Base-by-base conservation (phyloP, 2,329 filamentous ascomycete genomes). In the Arthrobotrys megalospora region DNA sequence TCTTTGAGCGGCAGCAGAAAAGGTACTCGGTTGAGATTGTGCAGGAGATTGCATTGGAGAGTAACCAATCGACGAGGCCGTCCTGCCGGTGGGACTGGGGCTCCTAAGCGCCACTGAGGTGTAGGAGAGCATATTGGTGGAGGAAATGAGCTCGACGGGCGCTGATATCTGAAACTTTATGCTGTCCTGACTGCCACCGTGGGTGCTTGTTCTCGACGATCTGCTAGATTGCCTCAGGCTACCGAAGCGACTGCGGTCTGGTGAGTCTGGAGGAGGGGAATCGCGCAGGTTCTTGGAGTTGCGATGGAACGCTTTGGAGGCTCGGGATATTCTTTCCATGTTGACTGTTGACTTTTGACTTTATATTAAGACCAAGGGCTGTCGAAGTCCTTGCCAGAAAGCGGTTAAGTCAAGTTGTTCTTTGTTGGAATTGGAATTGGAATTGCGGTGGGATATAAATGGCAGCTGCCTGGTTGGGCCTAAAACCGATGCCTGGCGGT, bases 41-140 rank as follows among this genome's bases (percentile, higher is more conserved):
- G 36, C 53, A 14, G 64, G 69, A 52, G 41, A 14, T 28, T 52
- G 67, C 32, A 41, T 53, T 6, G 64, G 69, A 34, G 67, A 64
- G 52, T 71, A 70, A 12, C 67, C 67, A 55, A 78, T 78, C 7
- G 67, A 66, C 10, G 75, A 78, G 0, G 75, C 67, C 2, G 65
- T 68, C 36, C 62, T 48, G 5, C 75, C 75, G 3, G 67, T 78
- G 6, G 75, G 67, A 68, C 75, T 78, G 28, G 75, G 67, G 43
- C 68, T 60, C 63, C 67, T 45, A 83, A 87, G 85, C 82, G 86
- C 84, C 80, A 95, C 95, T 8, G 96, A 94, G 83, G 95, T 95
- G 88, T 97, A 97, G 6, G 93, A 94, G 68, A 97, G 91, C 89
- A 96, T 93, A 85, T 98, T 99, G 81, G 96, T 98, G 4, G 95